phyloP scores from a whole-genome alignment of 768 basidiomycete genomes.

The Leccinum subgranulosum region DNA sequence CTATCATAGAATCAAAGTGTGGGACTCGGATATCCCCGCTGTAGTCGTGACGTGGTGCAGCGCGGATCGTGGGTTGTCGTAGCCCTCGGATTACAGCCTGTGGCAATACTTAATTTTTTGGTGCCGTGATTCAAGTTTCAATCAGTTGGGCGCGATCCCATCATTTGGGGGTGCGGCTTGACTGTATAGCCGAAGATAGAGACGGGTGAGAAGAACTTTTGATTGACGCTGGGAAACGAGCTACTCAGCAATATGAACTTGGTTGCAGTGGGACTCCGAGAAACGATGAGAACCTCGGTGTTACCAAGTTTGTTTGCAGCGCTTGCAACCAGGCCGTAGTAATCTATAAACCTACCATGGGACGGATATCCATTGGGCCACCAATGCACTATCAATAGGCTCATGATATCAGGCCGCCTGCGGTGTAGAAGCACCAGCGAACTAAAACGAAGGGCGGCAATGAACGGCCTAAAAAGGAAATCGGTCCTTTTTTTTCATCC shows the following conservation, averaged over 20 bases:
- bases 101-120: neutral
- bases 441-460: neutral
- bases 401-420: neutral
- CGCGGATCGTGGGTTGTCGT: constrained; percentile 1
- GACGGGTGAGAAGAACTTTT: neutral
- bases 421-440: neutral
- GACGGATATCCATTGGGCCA: neutral
- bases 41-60: constrained; percentile 8
- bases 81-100: constrained; percentile 3
- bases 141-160: constrained; percentile 17
- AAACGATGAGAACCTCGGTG: neutral
- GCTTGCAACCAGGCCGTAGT: neutral
- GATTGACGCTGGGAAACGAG: constrained; percentile 7
- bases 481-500: neutral
- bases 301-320: neutral
- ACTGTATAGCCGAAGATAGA: neutral
- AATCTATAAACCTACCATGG: neutral
- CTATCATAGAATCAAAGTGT: neutral
- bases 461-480: constrained; percentile 1
- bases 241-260: neutral
- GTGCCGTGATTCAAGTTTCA: constrained; percentile 4
- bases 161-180: constrained; percentile 4
- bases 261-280: neutral
- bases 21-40: neutral
- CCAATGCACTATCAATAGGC: neutral